Evolutionary conservation across 2,329 filamentous ascomycete species (phyloP).

Genomic region (Cladophialophora yegresii): DNA sequence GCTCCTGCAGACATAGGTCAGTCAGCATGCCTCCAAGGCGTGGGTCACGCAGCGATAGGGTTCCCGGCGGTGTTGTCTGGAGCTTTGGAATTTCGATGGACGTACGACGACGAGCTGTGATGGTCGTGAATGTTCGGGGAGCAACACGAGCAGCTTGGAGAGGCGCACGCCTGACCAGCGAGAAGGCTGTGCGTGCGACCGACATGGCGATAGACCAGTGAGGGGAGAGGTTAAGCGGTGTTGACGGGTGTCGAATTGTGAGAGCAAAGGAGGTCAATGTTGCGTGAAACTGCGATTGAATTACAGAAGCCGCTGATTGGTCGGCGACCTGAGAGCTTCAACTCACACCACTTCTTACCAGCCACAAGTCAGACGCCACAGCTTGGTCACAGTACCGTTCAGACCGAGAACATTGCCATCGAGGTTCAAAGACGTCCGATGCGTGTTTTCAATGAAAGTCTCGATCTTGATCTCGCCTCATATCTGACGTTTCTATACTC

Average conservation of each 20-base stretch:
- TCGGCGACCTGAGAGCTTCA: constrained; percentile 1
- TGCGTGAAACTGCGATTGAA: constrained; percentile 19
- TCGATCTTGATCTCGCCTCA: neutral
- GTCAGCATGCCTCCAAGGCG: constrained; percentile 14
- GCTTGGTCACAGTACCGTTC: neutral
- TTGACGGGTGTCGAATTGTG: constrained; percentile 18
- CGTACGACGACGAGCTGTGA: constrained; percentile 51
- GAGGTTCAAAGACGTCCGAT: neutral
- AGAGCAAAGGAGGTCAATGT: constrained; percentile 17
- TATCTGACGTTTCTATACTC: neutral
- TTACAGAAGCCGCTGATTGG: neutral
- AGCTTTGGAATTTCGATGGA: constrained; percentile 37
- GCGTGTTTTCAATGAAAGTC: neutral
- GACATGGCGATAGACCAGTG: constrained; percentile 45
- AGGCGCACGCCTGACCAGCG: constrained; percentile 50
- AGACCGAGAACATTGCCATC: neutral
- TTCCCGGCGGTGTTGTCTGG: constrained; percentile 9
- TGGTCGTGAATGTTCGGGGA: constrained; percentile 50
- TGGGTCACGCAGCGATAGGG: constrained; percentile 30
- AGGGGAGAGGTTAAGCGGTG: constrained; percentile 24
- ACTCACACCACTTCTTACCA: constrained; percentile 16
- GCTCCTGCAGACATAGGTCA: constrained; percentile 34
- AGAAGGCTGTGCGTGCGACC: constrained; percentile 50
- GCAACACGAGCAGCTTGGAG: constrained; percentile 43
- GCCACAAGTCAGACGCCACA: neutral